Evolutionary conservation across 2,329 filamentous ascomycete genomes (phyloP).

Genomic region (Colletotrichum tofieldiae): DNA sequence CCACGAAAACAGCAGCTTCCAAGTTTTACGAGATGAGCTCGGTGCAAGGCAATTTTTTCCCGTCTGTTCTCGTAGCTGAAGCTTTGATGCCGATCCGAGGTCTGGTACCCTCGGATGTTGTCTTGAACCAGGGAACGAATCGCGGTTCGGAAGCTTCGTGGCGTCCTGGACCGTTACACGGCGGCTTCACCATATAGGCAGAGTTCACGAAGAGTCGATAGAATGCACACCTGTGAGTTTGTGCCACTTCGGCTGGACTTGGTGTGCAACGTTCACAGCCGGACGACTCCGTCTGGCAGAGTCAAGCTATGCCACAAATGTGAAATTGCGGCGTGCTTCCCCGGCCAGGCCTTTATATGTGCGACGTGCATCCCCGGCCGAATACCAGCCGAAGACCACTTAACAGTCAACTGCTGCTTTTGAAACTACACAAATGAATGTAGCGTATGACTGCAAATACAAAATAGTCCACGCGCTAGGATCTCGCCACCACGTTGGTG

Average conservation of each 20-base stretch:
- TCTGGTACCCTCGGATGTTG: constrained; percentile 4
- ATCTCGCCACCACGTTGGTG: neutral
- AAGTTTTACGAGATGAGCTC: neutral
- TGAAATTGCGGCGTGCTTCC: neutral
- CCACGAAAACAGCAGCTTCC: neutral
- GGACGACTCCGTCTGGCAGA: neutral
- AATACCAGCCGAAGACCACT: neutral
- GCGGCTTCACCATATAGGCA: neutral
- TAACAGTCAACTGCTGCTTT: neutral
- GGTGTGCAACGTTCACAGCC: neutral
- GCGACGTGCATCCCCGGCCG: neutral
- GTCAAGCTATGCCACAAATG: neutral
- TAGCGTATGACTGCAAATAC: neutral
- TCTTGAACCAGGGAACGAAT: constrained; percentile 19
- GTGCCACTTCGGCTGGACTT: neutral
- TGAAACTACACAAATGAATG: neutral
- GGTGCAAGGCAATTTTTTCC: neutral
- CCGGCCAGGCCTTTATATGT: neutral
- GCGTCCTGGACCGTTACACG: constrained; percentile 1
- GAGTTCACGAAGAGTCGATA: neutral
- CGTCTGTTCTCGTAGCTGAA: neutral
- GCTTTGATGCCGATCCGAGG: neutral
- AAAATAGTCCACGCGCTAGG: neutral
- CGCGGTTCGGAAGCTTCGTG: neutral
- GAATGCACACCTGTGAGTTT: neutral